Evolutionary conservation across 495 filamentous ascomycete genomes (phyloP).

Genomic region (Antarctomyces pellizariae): DNA sequence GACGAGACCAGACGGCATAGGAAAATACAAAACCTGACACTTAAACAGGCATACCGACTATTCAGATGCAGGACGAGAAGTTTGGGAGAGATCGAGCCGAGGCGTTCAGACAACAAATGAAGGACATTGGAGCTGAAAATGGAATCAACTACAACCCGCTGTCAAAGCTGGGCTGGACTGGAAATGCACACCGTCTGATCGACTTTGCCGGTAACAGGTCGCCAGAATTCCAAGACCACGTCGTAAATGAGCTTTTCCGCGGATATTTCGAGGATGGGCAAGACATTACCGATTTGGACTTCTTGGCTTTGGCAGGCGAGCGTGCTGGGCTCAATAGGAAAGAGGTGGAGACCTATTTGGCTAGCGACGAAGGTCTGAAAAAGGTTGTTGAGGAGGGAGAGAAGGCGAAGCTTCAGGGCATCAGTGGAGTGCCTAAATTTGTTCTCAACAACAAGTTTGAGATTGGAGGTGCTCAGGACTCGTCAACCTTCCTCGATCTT

Average conservation of each 20-base stretch:
- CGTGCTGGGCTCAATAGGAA: conserved; percentile 35
- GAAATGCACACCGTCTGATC: conserved; percentile 53
- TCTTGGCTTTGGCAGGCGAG: conserved; percentile 34
- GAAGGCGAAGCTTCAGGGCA: conserved; percentile 27
- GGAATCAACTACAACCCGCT: conserved; percentile 54
- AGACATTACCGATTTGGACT: conserved; percentile 44
- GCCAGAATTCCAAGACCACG: conserved; percentile 29
- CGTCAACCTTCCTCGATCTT: conserved; percentile 16
- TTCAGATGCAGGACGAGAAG: too few species aligned
- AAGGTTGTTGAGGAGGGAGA: conserved; percentile 50
- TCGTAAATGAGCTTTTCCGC: conserved; percentile 45
- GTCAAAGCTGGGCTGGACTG: conserved; percentile 54
- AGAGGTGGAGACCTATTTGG: conserved; percentile 37
- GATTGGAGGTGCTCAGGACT: conserved; percentile 41
- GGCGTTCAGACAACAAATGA: conserved; percentile 33
- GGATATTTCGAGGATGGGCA: conserved; percentile 56
- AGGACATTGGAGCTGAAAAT: conserved; percentile 28
- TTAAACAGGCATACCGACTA: too few species aligned
- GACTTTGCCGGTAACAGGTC: conserved; percentile 40
- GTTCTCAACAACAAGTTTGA: conserved; percentile 37
- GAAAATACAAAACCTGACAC: too few species aligned
- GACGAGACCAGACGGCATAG: too few species aligned
- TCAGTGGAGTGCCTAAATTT: conserved; percentile 58
- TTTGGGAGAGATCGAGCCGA: conserved; percentile 30
- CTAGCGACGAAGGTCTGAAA: conserved; percentile 34